A percentile compares a stretch with the other conserved stretches of the same genome.
These are phyloP conservation scores for Cucurbita ficifolia DNA, from an alignment of 306 rosid species.

Conservation along the genomic window DNA sequence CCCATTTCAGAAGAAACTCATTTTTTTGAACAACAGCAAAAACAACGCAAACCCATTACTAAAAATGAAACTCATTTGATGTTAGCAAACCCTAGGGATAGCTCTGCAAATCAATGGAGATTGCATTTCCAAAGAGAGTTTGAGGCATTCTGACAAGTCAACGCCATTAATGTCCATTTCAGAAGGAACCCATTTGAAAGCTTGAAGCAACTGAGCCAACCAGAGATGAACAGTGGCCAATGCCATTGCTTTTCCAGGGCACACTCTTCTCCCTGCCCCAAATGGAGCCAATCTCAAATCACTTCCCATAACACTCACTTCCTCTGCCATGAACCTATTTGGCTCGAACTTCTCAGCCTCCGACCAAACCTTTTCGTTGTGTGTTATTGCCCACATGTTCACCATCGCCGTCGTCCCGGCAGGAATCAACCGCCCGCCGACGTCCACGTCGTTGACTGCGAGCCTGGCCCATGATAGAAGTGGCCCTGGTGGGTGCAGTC, in stretches of 20 bases:
- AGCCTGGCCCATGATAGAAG: conserved; percentile 39
- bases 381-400: conserved; percentile 41
- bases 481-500: conserved; percentile 38
- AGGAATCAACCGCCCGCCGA: conserved; percentile 16
- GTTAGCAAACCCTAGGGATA: conserved; percentile 11
- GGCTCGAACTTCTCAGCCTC: conserved; percentile 23
- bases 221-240: conserved; percentile 26
- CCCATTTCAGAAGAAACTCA: too few species aligned
- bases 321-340: conserved; percentile 20
- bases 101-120: conserved; percentile 20
- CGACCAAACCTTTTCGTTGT: conserved; percentile 19
- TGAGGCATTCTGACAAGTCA: conserved; percentile 19
- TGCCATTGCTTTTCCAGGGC: conserved; percentile 31
- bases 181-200: conserved; percentile 15
- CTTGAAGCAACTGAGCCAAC: conserved; percentile 24
- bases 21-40: too few species aligned
- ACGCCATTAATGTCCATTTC: background rate
- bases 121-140: conserved; percentile 35
- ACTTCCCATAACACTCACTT: conserved; percentile 15
- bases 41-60: too few species aligned
- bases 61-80: background rate
- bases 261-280: conserved; percentile 33
- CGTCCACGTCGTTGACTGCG: conserved; percentile 15
- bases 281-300: conserved; percentile 33
- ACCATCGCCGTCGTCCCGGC: conserved; percentile 35